Percentiles rank a stretch among this genome's conserved stretches.
phyloP scores from a whole-genome alignment of 768 basidiomycete species.

The Suillus spraguei region DNA sequence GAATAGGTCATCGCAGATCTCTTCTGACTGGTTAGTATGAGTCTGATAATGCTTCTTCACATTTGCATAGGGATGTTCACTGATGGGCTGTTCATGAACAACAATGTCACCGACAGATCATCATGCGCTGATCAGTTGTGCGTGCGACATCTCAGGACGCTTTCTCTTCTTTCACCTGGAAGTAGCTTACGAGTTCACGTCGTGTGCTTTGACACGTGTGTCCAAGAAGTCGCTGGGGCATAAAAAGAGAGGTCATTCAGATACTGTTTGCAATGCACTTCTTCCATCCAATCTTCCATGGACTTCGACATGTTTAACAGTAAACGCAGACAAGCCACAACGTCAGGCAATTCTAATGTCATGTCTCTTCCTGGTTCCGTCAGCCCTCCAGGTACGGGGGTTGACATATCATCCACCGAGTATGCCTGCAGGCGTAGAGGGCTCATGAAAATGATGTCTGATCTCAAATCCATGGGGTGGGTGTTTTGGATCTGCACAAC shows the following conservation, averaged over 20 bases:
- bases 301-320: background rate
- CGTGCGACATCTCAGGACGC: background rate
- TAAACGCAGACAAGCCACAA: background rate
- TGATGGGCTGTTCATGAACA: background rate
- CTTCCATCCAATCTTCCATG: background rate
- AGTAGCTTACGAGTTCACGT: background rate
- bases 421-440: slow-evolving; percentile 44
- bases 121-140: background rate
- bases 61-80: background rate
- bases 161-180: too few species aligned
- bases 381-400: background rate
- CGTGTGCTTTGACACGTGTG: background rate
- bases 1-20: background rate
- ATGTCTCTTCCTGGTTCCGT: background rate
- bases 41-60: background rate
- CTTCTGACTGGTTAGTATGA: background rate
- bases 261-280: background rate
- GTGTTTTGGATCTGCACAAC: slow-evolving; percentile 1
- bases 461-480: slow-evolving; percentile 38
- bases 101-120: background rate
- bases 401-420: slow-evolving; percentile 32
- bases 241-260: background rate
- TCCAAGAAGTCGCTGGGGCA: background rate
- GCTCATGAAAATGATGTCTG: slow-evolving; percentile 41
- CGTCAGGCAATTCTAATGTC: background rate